A percentile compares a stretch with the other conserved stretches of the same genome.
phyloP scores from a whole-genome alignment of 306 rosid genomes.

The Oemleria cerasiformis region DNA sequence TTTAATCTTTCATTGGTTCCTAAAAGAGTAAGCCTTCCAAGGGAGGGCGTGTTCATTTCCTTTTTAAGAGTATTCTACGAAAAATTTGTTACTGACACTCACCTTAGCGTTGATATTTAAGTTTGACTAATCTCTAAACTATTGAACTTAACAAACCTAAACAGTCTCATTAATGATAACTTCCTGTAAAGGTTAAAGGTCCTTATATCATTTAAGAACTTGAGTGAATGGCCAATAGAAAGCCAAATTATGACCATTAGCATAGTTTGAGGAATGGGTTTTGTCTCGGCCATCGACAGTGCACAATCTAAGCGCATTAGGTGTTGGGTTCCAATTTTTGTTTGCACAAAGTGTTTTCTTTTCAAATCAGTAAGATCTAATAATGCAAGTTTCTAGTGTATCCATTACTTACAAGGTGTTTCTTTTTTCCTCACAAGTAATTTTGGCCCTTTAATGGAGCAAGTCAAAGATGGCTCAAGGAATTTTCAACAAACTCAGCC shows the following conservation, averaged over 20 bases:
- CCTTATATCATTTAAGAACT: neutral
- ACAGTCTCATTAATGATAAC: neutral
- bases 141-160: neutral
- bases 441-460: constrained; percentile 62
- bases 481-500: constrained; percentile 60
- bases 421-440: constrained; percentile 40
- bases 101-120: neutral
- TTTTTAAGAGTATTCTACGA: neutral
- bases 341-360: neutral
- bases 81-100: neutral
- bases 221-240: constrained; percentile 1
- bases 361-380: neutral
- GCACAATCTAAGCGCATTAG: neutral
- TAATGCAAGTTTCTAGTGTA: neutral
- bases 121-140: neutral
- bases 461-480: constrained; percentile 73
- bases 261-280: neutral
- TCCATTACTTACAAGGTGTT: constrained; percentile 17
- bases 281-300: neutral
- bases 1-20: neutral
- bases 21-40: neutral
- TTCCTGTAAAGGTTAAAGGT: neutral
- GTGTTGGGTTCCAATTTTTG: neutral
- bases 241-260: neutral
- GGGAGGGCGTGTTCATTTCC: neutral